These are phyloP conservation scores for Batkoa obscura DNA, from an alignment of 371 early-diverging fungal genomes.

Conservation along the genomic window DNA sequence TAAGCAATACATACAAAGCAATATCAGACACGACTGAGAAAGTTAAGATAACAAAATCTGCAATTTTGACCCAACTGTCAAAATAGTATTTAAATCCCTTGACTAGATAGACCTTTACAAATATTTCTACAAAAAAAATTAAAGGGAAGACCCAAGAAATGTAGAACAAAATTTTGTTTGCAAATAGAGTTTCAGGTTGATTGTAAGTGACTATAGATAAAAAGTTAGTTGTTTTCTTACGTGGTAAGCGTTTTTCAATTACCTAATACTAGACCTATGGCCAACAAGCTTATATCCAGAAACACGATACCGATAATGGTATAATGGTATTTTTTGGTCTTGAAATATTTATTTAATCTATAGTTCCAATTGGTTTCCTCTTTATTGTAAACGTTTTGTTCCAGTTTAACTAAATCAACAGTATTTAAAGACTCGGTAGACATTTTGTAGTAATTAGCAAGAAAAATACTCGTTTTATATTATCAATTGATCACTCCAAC, in stretches of 20 bases:
- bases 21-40: slow-evolving; percentile 1
- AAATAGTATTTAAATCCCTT: neutral
- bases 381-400: no score
- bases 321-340: neutral
- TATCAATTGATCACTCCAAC: no score
- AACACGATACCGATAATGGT: neutral
- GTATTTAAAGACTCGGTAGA: no score
- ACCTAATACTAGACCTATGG: neutral
- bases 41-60: neutral
- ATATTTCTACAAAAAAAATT: neutral
- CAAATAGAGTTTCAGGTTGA: neutral
- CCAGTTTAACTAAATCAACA: no score
- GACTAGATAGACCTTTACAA: neutral
- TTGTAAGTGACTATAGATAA: neutral
- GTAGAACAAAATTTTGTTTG: neutral
- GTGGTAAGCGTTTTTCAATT: neutral
- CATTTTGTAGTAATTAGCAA: no score
- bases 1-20: neutral
- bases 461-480: no score
- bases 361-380: no score
- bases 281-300: neutral
- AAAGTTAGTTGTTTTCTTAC: neutral
- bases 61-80: neutral
- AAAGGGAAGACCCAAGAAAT: slow-evolving; percentile 1
- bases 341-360: no score